Evolutionary conservation across 148 eudicot species (phyloP), one percentile per base, ranked within the genome.

Genomic region (Cornus suecica): DNA sequence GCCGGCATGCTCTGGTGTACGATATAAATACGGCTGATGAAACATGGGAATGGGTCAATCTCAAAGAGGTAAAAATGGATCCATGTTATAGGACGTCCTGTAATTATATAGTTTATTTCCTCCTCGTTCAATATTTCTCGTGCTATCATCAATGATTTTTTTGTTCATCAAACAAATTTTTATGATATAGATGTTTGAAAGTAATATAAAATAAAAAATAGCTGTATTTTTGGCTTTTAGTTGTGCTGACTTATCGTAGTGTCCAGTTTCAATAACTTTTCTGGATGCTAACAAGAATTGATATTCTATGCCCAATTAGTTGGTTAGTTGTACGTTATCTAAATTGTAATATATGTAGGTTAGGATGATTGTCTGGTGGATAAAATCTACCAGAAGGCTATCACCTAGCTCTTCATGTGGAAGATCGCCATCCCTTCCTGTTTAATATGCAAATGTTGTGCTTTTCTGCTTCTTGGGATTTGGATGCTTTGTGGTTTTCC

Each of bases 11-110:
- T 68, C 79, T 89, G 63, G 88, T 85, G 20, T 89, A 87, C 79
- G 92, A 87, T 69, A 82, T 77, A 34, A 66, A 75, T 71, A 87
- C 88, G 14, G 75, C 83, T 69, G 78, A 80, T 65, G 92, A 85
- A 83, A 80, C 90, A 70, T 87, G 88, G 86, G 90, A 89, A 75
- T 89, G 92, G 92, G 86, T 89, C 60, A 79, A 89, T 85, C 88
- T 89, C 65, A 87, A 87, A 78, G 87, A 89, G 85, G 92, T 89
- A 78, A 56, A 65, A 74, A n/a, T 58, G 62, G 24, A 58, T 18
- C 62, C n/a, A 18, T 58, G 25, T 58, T 58, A 7, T 58, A 18
- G 24, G 22, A 20, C 8, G 62, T 58, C 20, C 62, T 18, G 8
- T 22, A 5, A 58, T 58, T 58, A 22, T 65, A 30, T 45, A 13